Evolutionary conservation across 1,284 basidiomycete species (phyloP).

Genomic region (Melampsora medusae): DNA sequence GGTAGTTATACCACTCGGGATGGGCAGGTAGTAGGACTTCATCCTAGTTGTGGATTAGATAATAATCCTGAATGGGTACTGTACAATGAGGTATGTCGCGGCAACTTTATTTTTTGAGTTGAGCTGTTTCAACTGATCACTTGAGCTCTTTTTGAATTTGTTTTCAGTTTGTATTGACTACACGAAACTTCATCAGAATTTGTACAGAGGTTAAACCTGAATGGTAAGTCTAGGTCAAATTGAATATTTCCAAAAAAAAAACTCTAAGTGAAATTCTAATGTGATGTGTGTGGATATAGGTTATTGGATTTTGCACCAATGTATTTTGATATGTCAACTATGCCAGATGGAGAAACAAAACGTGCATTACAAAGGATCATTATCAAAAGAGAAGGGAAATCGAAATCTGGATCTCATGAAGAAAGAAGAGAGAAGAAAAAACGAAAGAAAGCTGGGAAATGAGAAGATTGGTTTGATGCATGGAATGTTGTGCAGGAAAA

Average conservation of each 20-base stretch:
- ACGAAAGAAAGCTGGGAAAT: constrained; percentile 37
- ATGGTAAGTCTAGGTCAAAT: no score
- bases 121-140: neutral
- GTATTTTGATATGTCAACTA: constrained; percentile 73
- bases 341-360: constrained; percentile 73
- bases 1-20: constrained; percentile 54
- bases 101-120: neutral
- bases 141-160: neutral
- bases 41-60: constrained; percentile 88
- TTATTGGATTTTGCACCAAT: constrained; percentile 73
- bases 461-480: neutral
- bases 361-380: constrained; percentile 62
- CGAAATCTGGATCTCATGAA: neutral
- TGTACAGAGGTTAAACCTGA: constrained; percentile 84
- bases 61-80: constrained; percentile 94
- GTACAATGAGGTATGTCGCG: constrained; percentile 68
- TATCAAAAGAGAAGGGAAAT: constrained; percentile 54
- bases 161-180: constrained; percentile 82
- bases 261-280: neutral
- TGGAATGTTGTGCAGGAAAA: no score
- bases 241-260: no score
- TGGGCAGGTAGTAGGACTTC: constrained; percentile 77
- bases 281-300: constrained; percentile 58
- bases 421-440: constrained; percentile 26
- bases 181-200: constrained; percentile 79